These are phyloP conservation scores for Hypholoma sublateritium DNA, from an alignment of 768 basidiomycete species.

Conservation along the genomic window DNA sequence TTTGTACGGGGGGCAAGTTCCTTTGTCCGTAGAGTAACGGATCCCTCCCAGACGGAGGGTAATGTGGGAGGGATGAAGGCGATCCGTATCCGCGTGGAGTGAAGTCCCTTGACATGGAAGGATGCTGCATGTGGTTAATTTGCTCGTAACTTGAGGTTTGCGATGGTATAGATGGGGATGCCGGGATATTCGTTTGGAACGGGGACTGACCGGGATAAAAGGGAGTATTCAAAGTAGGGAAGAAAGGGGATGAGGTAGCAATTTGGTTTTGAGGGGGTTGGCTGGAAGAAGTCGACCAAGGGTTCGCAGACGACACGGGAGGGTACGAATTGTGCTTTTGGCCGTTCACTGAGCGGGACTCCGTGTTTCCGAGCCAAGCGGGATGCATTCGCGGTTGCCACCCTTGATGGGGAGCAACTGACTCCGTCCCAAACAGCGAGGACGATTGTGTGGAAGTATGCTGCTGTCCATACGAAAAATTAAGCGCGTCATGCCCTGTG, in stretches of 20 bases:
- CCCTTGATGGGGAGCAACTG: conserved; percentile 11
- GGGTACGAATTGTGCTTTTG: conserved; percentile 17
- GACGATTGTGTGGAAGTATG: conserved; percentile 15
- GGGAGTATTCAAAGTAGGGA: conserved; percentile 58
- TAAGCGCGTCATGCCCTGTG: conserved; percentile 12
- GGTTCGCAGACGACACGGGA: conserved; percentile 5
- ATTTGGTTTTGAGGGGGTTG: not conserved
- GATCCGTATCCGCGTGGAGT: conserved; percentile 13
- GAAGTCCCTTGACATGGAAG: conserved; percentile 16
- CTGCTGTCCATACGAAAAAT: conserved; percentile 21
- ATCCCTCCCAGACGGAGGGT: conserved; percentile 17
- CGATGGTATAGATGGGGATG: conserved; percentile 9
- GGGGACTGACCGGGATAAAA: conserved; percentile 47
- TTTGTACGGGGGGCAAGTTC: conserved; percentile 26
- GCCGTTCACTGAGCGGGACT: not conserved
- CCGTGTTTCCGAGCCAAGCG: conserved; percentile 11
- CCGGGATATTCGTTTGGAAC: conserved; percentile 25
- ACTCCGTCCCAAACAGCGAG: conserved; percentile 16
- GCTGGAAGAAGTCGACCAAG: conserved; percentile 18
- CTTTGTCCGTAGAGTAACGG: conserved; percentile 25
- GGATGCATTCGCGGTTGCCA: conserved; percentile 18
- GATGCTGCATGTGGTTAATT: conserved; percentile 14
- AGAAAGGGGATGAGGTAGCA: conserved; percentile 27
- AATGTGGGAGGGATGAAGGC: conserved; percentile 16
- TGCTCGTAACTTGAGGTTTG: conserved; percentile 13